Evolutionary conservation across 202 grass and related monocot species (phyloP), one percentile per base, ranked within the genome.

Genomic region (Elaeis oleifera): DNA sequence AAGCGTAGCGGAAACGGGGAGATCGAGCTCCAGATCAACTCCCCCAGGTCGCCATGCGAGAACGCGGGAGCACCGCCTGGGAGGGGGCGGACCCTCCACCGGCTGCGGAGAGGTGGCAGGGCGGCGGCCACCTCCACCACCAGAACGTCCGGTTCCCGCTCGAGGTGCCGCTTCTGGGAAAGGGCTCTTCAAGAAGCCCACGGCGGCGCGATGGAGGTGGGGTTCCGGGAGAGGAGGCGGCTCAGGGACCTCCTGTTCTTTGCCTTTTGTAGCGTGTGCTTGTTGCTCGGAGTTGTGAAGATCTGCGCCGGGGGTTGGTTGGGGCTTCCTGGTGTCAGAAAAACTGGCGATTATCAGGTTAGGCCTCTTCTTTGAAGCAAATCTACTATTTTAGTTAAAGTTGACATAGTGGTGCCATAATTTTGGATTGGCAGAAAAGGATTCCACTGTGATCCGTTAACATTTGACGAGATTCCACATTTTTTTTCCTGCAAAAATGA

Each of bases 11-110:
- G 61, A 16, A 63, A 29, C 28, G 81, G 79, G 64, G 84, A 97
- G 53, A 76, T 97, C 69, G 88, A 97, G 82, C 84, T 97, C 51
- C 92, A 97, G 88, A 97, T 91, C 79, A 72, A 85, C 71, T 96
- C 92, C 21, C 92, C 92, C 20, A 78, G 81, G 61, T 89, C 84
- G 39, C 84, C 88, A 11, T 44, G 51, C 13, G 87, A 91, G n/a
- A 65, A 67, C 0, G 4, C 80, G 31, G 80, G n/a, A 87, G 75
- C 68, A 77, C 77, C 19, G 58, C 51, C 1, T 32, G 60, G 1
- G 87, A 96, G 22, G 29, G 67, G n/a, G 29, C 18, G 17, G 84
- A 80, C 50, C 8, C 83, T 1, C 64, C 67, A 3, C 16, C 5
- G 51, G 51, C 25, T 16, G 24, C n/a, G 64, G 51, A 25, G 64